These are phyloP conservation scores for Chaetomium fimeti DNA, from an alignment of 495 filamentous ascomycete species.

Conservation along the genomic window DNA sequence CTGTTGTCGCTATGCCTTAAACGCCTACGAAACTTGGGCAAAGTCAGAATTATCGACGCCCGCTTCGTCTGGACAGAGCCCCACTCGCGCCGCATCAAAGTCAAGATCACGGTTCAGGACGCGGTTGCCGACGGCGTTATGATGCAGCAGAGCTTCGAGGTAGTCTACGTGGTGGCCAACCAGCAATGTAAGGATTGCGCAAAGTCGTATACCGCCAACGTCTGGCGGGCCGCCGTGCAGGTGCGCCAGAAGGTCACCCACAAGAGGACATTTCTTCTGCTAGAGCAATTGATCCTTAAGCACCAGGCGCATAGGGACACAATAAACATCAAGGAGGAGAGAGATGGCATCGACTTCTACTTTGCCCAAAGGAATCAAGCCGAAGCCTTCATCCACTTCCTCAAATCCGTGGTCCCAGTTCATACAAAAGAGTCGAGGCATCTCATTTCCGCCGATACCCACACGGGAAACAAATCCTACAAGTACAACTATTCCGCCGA, in stretches of 20 bases:
- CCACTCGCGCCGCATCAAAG: slow-evolving; percentile 82
- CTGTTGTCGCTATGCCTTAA: slow-evolving; percentile 84
- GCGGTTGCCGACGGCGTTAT: slow-evolving; percentile 69
- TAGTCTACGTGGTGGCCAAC: slow-evolving; percentile 81
- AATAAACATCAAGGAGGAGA: slow-evolving; percentile 93
- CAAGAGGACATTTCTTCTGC: slow-evolving; percentile 94
- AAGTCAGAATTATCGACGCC: slow-evolving; percentile 90
- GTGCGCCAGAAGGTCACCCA: slow-evolving; percentile 96
- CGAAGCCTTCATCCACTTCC: slow-evolving; percentile 88
- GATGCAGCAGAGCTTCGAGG: slow-evolving; percentile 91
- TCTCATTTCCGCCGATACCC: slow-evolving; percentile 89
- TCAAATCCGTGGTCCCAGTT: slow-evolving; percentile 75
- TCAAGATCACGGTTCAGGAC: slow-evolving; percentile 89
- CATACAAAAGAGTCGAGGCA: slow-evolving; percentile 83
- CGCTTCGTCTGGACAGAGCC: slow-evolving; percentile 98
- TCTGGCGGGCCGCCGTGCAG: slow-evolving; percentile 61
- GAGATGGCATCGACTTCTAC: slow-evolving; percentile 93
- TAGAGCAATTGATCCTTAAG: slow-evolving; percentile 95
- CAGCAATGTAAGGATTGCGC: slow-evolving; percentile 90
- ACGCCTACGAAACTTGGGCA: slow-evolving; percentile 74
- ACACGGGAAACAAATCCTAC: slow-evolving; percentile 83
- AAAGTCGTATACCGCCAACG: slow-evolving; percentile 93
- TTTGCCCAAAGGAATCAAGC: slow-evolving; percentile 86
- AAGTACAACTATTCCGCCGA: slow-evolving; percentile 89
- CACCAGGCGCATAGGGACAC: slow-evolving; percentile 88